phyloP scores from a whole-genome alignment of 345 rosid species.

The Camelina laxa region DNA sequence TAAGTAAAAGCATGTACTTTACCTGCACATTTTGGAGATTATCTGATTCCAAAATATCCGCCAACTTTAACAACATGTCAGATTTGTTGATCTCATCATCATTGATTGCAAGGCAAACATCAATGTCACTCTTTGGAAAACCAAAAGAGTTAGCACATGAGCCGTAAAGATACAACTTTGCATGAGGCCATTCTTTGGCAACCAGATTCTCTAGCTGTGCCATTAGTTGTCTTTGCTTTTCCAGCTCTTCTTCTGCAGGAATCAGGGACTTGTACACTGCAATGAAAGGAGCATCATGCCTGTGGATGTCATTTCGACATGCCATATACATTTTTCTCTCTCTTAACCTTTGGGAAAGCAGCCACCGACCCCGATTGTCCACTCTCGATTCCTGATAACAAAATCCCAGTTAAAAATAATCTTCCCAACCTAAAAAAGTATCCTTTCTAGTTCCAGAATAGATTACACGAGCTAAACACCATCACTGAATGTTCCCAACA shows the following conservation, averaged over 20 bases:
- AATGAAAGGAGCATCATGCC: constrained; percentile 60
- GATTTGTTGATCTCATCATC: constrained; percentile 65
- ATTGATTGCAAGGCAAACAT: constrained; percentile 82
- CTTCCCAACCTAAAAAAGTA: constrained; percentile 1
- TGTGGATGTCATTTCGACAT: constrained; percentile 71
- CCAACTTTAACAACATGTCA: constrained; percentile 80
- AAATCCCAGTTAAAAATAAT: constrained; percentile 19
- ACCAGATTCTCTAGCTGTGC: constrained; percentile 72
- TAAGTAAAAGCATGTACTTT: constrained; percentile 21
- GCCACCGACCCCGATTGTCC: constrained; percentile 71
- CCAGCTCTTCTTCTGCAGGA: constrained; percentile 83
- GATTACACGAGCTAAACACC: background rate
- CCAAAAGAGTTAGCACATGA: constrained; percentile 98
- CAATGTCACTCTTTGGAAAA: constrained; percentile 89
- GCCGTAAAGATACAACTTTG: constrained; percentile 82
- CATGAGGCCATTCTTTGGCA: constrained; percentile 87
- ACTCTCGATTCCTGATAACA: constrained; percentile 75
- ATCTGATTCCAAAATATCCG: constrained; percentile 78
- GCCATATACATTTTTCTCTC: constrained; percentile 48
- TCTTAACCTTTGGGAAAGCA: constrained; percentile 77
- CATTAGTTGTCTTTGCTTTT: constrained; percentile 79
- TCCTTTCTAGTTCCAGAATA: constrained; percentile 14
- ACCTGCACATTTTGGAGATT: constrained; percentile 96
- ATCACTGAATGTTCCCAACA: background rate
- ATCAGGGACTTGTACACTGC: constrained; percentile 71